Base-by-base conservation (phyloP, 164 flowering plant species). In the Vitis labrusca region DNA sequence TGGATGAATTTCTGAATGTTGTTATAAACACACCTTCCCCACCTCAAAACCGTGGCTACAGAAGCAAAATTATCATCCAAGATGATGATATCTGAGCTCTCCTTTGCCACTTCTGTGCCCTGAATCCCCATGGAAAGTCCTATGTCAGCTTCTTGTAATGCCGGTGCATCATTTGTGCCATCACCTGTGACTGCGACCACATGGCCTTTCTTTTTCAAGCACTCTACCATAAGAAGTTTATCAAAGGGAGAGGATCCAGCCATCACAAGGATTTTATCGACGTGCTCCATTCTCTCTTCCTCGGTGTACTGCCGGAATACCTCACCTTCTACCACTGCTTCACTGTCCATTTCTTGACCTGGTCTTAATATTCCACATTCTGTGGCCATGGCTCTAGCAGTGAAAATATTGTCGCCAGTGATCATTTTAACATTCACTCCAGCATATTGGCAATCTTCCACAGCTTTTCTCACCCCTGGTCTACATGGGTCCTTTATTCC, bases 1-100 rank as follows among this genome's bases (percentile, higher is more conserved):
- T 88, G 92, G 29, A 90, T 86, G 77, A 88, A 90, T 48, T 90
- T 90, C 69, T 90, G 92, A 12, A 88, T 88, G 79, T 89, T 87
- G 73, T 52, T 76, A 60, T 89, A 89, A 10, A 87, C 89, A 29
- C 87, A 86, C 64, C 92, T 75, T 32, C 90, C 89, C 90, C 89
- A 86, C 64, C 63, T 76, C 50, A 85, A 54, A 32, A 86, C 89
- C 1, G 80, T 85, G 9, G 77, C 88, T 5, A 87, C 81, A 0
- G 90, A 77, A 12, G 86, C 74, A 37, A 87, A 89, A 51, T 89
- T 87, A 57, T 84, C 91, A 62, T 89, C 93, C 67, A 85, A 63
- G 9, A 89, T 85, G 61, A 89, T 77, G 10, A 89, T 85, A 61
- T 86, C 93, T 10, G 93, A 84, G 72, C 89, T 87, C 68, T 87